Conservation (phyloP, 2,329 filamentous ascomycete genomes). For the Xylariaceae sp. region DNA sequence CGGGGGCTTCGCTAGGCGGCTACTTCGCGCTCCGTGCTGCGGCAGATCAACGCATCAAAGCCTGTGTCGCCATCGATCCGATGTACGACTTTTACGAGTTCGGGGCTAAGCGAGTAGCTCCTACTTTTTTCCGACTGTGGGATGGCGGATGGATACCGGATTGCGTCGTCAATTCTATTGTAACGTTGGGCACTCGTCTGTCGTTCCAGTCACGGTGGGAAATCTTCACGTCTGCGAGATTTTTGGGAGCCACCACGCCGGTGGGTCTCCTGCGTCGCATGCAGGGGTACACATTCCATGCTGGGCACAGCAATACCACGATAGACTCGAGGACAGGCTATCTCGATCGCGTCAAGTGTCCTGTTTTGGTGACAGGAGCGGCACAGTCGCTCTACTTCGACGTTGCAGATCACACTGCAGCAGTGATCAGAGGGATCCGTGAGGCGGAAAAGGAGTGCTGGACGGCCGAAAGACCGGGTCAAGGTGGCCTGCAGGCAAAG, state of each 20-base stretch:
- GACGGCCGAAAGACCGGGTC: neutral
- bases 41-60: neutral
- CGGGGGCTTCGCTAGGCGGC: neutral
- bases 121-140: neutral
- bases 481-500: neutral
- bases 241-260: neutral
- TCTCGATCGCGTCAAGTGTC: neutral
- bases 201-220: neutral
- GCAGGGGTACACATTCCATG: neutral
- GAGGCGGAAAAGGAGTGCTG: neutral
- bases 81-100: neutral
- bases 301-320: too few species aligned
- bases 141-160: neutral
- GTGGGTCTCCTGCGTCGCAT: neutral
- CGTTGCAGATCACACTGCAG: neutral
- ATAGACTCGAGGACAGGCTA: neutral
- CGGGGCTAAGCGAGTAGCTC: neutral
- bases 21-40: neutral
- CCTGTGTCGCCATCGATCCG: neutral
- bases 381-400: neutral
- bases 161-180: neutral
- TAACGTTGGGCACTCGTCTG: neutral
- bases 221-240: neutral
- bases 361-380: neutral
- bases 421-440: too few species aligned